Base-by-base conservation (phyloP, 2,329 filamentous ascomycete species). In the Exophiala calicioides region DNA sequence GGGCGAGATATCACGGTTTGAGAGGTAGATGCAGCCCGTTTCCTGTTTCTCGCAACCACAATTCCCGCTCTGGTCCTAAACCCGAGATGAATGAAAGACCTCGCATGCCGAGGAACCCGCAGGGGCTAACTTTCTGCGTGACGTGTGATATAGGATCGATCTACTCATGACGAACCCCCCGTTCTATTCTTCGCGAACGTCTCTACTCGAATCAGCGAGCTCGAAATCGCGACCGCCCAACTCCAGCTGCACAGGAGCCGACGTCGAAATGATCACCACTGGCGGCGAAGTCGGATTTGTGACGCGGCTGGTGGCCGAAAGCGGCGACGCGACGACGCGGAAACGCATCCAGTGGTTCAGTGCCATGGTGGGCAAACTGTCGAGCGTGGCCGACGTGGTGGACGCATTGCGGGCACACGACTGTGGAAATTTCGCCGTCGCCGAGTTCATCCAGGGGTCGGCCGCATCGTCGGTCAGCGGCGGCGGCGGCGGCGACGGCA, bases 121-220 rank as follows among this genome's bases (percentile, higher is more conserved):
- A n/a, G n/a, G n/a, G n/a, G n/a, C n/a, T 37, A 37, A n/a, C 34
- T 37, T 23, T n/a, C 16, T 4, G 4, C 4, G 8, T n/a, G 3
- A 36, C 12, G 13, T 9, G 53, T 21, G 16, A 6, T 30, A 13
- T 15, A 75, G 72, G 3, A 73, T 95, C 32, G 84, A 91, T 62
- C 96, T 97, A 64, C 82, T 81, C 48, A 94, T 97, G 82, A 91
- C 86, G 55, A 98, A 98, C 58, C 93, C 93, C 0, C 93, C 93
- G 0, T 98, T 98, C 69, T 97, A 96, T 71, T 67, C 75, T n/a
- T 90, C 87, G 0, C 70, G 78, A 3, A 68, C 76, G 4, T 89
- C 94, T 39, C 79, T 96, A 67, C 57, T 77, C 3, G 68, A 72
- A 3, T 85, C 84, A 1, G 85, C 87, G 0, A 65, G 73, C 12